Conservation (phyloP, 208 protist genomes). For the Leishmania turanica region DNA sequence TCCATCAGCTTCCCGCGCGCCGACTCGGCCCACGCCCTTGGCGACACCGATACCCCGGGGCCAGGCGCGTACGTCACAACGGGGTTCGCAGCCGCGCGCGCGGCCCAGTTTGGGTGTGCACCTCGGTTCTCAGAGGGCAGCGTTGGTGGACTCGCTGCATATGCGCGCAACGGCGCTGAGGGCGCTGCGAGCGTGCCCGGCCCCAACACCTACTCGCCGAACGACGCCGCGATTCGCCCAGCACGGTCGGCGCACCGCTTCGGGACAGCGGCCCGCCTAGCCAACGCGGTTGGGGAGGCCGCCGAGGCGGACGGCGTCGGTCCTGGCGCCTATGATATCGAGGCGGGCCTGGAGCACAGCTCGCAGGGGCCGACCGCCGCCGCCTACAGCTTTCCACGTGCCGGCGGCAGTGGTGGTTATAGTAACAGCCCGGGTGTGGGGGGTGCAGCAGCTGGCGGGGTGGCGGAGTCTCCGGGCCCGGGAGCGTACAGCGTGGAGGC, state of each 20-base stretch:
- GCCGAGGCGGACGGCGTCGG: conserved; percentile 27
- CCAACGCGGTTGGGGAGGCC: neutral
- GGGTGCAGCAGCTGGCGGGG: neutral
- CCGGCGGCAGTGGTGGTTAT: neutral
- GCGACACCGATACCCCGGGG: conserved; percentile 18
- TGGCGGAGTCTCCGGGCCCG: conserved; percentile 38
- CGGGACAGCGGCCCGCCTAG: conserved; percentile 14
- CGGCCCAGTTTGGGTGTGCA: conserved; percentile 14
- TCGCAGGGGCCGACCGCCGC: conserved; percentile 15
- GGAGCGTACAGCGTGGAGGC: conserved; percentile 41
- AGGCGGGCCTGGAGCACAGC: conserved; percentile 4
- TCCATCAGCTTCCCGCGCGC: conserved; percentile 27
- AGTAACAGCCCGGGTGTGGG: neutral
- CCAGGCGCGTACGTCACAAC: conserved; percentile 25
- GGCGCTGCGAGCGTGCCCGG: conserved; percentile 5
- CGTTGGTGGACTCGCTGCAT: neutral
- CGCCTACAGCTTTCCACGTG: conserved; percentile 27
- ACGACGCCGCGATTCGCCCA: conserved; percentile 10
- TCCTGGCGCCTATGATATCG: conserved; percentile 54
- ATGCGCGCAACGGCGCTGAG: neutral
- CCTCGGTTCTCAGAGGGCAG: conserved; percentile 8
- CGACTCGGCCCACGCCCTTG: neutral
- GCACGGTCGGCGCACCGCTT: conserved; percentile 17
- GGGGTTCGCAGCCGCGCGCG: neutral
- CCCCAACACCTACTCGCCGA: conserved; percentile 24